Evolutionary conservation across 805 yeast species (phyloP).

Genomic region (Wickerhamomyces tratensis): DNA sequence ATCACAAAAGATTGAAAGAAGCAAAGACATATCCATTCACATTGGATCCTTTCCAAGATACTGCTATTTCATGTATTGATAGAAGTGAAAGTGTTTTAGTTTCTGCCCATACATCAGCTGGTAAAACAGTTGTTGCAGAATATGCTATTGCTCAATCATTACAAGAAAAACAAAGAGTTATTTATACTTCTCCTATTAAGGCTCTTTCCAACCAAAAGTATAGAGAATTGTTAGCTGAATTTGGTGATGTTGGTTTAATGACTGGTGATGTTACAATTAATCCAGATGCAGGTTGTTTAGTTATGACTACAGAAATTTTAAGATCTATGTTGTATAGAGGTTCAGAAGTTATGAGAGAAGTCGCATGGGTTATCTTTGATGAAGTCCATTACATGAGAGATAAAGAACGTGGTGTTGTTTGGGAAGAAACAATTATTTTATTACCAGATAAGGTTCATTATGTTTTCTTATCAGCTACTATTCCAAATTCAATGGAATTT

Average conservation of each 20-base stretch:
- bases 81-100: slow-evolving; percentile 90
- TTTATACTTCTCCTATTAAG: slow-evolving; percentile 91
- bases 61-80: slow-evolving; percentile 93
- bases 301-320: slow-evolving; percentile 98
- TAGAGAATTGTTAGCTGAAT: slow-evolving; percentile 84
- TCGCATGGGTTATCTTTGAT: slow-evolving; percentile 97
- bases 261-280: slow-evolving; percentile 99
- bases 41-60: slow-evolving; percentile 96
- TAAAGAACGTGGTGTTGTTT: slow-evolving; percentile 95
- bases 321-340: slow-evolving; percentile 96
- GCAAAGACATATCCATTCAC: slow-evolving; percentile 91
- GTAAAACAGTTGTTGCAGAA: slow-evolving; percentile 95
- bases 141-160: slow-evolving; percentile 95
- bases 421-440: slow-evolving; percentile 97
- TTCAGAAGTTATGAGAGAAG: slow-evolving; percentile 96
- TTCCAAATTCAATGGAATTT: slow-evolving; percentile 96
- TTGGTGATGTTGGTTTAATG: slow-evolving; percentile 96
- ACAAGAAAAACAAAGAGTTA: slow-evolving; percentile 84
- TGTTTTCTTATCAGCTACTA: slow-evolving; percentile 90
- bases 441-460: slow-evolving; percentile 94
- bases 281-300: slow-evolving; percentile 96
- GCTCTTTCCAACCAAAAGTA: slow-evolving; percentile 92
- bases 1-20: slow-evolving; percentile 67
- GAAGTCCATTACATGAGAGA: slow-evolving; percentile 99
- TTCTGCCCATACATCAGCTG: slow-evolving; percentile 97